These are phyloP conservation scores for Candida sanyiensis DNA, from an alignment of 805 yeast genomes.

Conservation along the genomic window DNA sequence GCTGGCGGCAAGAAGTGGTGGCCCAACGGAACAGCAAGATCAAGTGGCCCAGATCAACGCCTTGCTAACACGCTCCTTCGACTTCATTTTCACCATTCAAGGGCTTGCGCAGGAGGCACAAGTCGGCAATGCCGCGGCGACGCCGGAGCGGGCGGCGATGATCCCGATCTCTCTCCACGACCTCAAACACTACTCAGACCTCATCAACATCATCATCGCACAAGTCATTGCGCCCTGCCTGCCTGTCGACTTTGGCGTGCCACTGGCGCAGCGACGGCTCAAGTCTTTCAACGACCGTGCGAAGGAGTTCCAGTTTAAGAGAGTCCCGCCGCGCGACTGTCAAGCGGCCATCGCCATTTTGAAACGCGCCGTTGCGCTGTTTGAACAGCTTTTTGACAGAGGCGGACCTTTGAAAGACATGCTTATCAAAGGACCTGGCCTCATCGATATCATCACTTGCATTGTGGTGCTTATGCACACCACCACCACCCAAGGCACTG, in stretches of 20 bases:
- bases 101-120: slow-evolving; percentile 7
- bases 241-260: slow-evolving; percentile 53
- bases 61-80: slow-evolving; percentile 9
- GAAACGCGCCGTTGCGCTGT: slow-evolving; percentile 14
- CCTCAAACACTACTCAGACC: slow-evolving; percentile 62
- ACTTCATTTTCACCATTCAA: slow-evolving; percentile 16
- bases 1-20: neutral
- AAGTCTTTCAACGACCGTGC: slow-evolving; percentile 37
- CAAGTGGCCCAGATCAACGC: neutral
- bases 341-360: neutral
- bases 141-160: slow-evolving; percentile 21
- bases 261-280: slow-evolving; percentile 53
- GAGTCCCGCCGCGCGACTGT: slow-evolving; percentile 5
- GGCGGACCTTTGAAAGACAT: slow-evolving; percentile 36
- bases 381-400: slow-evolving; percentile 22
- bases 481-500: neutral
- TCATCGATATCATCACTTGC: slow-evolving; percentile 50
- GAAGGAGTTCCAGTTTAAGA: slow-evolving; percentile 16
- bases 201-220: slow-evolving; percentile 58
- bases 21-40: neutral
- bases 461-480: slow-evolving; percentile 37
- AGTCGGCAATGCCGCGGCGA: slow-evolving; percentile 5
- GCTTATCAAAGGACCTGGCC: slow-evolving; percentile 60
- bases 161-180: slow-evolving; percentile 78
- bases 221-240: slow-evolving; percentile 68